Evolutionary conservation across 305 asterid species (phyloP), one percentile per base, ranked within the genome.

Genomic region (Fraxinus angustifolia): DNA sequence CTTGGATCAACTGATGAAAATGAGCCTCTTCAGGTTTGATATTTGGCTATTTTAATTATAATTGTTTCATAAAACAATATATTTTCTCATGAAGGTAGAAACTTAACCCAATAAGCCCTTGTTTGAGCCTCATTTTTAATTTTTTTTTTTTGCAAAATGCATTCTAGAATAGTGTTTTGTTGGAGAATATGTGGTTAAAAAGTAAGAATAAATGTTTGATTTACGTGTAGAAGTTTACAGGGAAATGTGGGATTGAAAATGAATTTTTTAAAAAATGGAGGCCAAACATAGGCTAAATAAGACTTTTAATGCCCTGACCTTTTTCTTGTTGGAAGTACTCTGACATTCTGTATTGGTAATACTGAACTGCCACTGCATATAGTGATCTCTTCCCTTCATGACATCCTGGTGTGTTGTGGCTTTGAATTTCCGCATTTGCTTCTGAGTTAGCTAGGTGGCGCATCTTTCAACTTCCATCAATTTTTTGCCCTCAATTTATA

Each of bases 1-100:
- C 93, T 91, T 48, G 94, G 94, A 73, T 88, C 93, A 70, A 91
- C 91, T 70, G 94, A 89, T 83, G 94, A 91, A 85, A 91, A 91
- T 56, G 93, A 91, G 88, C 93, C 94, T 82, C 94, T 91, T 84
- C 94, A 91, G 93, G 94, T 88, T 75, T 60, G 83, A 84, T 60
- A 40, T 38, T 21, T 75, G 68, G 12, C 65, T 73, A 68, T 70
- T 72, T 80, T 68, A 68, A 31, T 68, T 11, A 68, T 4, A 68
- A 68, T 12, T 68, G 21, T 31, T 68, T 4, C 74, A 68, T 30
- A 10, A 3, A 67, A 30, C 6, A 62, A 23, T 50, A 50, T 50
- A 53, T 53, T 28, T 30, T 36, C 16, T 31, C 75, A 31, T 1
- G 38, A 62, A 62, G 16, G 34, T 23, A 53, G 62, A 62, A 56